Conservation (phyloP, 2,329 filamentous ascomycete genomes). For the Colletotrichum sp. region DNA sequence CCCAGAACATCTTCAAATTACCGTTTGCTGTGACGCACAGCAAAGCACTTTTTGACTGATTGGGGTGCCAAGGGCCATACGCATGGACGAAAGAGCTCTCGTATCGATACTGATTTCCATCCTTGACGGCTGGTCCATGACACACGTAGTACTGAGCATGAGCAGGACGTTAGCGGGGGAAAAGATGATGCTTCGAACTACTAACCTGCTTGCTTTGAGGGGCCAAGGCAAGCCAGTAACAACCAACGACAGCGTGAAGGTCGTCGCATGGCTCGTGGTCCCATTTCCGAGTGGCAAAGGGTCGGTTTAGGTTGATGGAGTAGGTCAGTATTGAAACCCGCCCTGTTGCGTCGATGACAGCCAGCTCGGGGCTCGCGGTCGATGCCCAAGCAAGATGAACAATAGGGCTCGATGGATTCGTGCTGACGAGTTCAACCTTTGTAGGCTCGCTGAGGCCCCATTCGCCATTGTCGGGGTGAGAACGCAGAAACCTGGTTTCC, state of each 20-base stretch:
- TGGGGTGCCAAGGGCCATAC: constrained; percentile 76
- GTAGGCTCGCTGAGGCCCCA: constrained; percentile 82
- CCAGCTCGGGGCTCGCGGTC: constrained; percentile 77
- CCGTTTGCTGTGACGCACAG: constrained; percentile 79
- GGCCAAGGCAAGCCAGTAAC: constrained; percentile 80
- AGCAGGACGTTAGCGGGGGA: not conserved
- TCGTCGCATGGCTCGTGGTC: constrained; percentile 76
- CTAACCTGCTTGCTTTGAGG: constrained; percentile 47
- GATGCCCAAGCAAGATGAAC: constrained; percentile 84
- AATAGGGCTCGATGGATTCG: constrained; percentile 69
- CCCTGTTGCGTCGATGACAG: constrained; percentile 80
- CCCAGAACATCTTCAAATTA: constrained; percentile 76
- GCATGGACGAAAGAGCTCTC: constrained; percentile 69
- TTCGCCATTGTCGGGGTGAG: constrained; percentile 69
- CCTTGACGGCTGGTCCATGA: constrained; percentile 68
- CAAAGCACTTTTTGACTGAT: constrained; percentile 73
- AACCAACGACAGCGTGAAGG: constrained; percentile 77
- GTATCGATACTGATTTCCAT: constrained; percentile 70
- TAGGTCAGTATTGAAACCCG: constrained; percentile 78
- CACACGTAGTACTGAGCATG: constrained; percentile 43
- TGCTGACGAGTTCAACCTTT: constrained; percentile 63
- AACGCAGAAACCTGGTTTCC: constrained; percentile 75
- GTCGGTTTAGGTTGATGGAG: constrained; percentile 74
- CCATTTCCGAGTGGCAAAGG: constrained; percentile 66
- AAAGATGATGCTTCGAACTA: constrained; percentile 11